Percentiles rank a stretch among this genome's conserved stretches.
Conservation (phyloP, 371 early-diverging fungal species). For the Mortierella sp. region DNA sequence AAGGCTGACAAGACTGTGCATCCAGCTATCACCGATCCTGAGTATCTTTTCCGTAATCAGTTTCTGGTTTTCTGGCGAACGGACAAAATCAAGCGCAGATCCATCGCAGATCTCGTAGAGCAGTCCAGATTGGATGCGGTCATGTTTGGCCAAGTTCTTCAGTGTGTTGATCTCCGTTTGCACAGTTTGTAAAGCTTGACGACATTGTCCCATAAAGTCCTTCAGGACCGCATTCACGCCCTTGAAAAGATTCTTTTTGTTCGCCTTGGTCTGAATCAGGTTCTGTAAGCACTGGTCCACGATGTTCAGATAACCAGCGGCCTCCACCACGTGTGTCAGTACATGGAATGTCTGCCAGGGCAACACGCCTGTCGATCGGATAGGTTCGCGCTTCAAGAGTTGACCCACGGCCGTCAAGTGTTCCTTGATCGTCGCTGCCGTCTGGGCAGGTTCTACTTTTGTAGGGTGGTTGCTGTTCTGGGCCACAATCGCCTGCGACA, state of each 20-base stretch:
- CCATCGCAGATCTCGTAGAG: slow-evolving; percentile 51
- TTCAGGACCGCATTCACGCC: slow-evolving; percentile 18
- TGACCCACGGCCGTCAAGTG: slow-evolving; percentile 8
- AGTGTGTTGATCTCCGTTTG: slow-evolving; percentile 36
- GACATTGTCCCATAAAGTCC: slow-evolving; percentile 47
- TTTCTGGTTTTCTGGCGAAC: slow-evolving; percentile 34
- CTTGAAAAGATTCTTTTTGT: slow-evolving; percentile 49
- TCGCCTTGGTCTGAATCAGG: slow-evolving; percentile 39
- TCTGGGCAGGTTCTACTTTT: slow-evolving; percentile 43
- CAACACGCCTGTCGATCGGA: slow-evolving; percentile 47
- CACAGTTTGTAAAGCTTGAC: slow-evolving; percentile 38
- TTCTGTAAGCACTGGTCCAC: slow-evolving; percentile 38
- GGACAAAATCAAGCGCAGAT: slow-evolving; percentile 40
- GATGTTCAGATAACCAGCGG: slow-evolving; percentile 41
- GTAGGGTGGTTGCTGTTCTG: slow-evolving; percentile 43
- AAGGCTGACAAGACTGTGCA: slow-evolving; percentile 38
- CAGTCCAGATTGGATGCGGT: slow-evolving; percentile 39
- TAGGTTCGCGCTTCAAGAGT: slow-evolving; percentile 35
- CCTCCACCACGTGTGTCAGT: slow-evolving; percentile 34
- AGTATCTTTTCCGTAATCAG: slow-evolving; percentile 39
- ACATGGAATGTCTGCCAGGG: slow-evolving; percentile 44
- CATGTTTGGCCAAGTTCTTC: slow-evolving; percentile 41
- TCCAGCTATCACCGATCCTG: slow-evolving; percentile 51
- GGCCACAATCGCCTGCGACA: slow-evolving; percentile 30
- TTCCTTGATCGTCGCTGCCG: slow-evolving; percentile 34